These are phyloP conservation scores for Acrocalymma vagum DNA, from an alignment of 2,329 filamentous ascomycete species.

Conservation along the genomic window DNA sequence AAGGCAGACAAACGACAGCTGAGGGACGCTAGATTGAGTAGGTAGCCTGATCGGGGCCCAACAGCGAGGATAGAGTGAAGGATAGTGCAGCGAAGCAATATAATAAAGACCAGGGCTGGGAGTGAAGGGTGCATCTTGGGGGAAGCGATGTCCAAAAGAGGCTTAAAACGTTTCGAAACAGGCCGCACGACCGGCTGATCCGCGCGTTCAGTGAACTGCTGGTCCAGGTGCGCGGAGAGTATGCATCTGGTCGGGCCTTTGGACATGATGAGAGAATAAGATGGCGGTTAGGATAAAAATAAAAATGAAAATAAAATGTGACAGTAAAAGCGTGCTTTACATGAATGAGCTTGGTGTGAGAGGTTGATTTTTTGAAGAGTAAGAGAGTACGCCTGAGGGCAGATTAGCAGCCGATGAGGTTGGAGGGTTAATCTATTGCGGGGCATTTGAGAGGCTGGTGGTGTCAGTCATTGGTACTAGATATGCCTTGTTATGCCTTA, in stretches of 20 bases:
- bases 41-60: slow-evolving; percentile 5
- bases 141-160: slow-evolving; percentile 28
- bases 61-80: slow-evolving; percentile 1
- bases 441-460: too few relatives aligned
- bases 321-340: not conserved
- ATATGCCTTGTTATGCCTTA: too few relatives aligned
- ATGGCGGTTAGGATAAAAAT: slow-evolving; percentile 3
- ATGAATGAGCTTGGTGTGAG: not conserved
- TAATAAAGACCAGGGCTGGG: slow-evolving; percentile 19
- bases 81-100: slow-evolving; percentile 24
- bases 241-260: slow-evolving; percentile 4
- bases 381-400: slow-evolving; percentile 1
- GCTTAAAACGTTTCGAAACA: slow-evolving; percentile 38
- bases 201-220: slow-evolving; percentile 25
- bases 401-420: too few relatives aligned
- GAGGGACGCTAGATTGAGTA: too few relatives aligned
- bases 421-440: too few relatives aligned
- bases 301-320: slow-evolving; percentile 7
- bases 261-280: slow-evolving; percentile 18
- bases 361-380: not conserved
- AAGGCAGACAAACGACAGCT: too few relatives aligned
- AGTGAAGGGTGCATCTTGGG: slow-evolving; percentile 2
- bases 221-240: slow-evolving; percentile 23
- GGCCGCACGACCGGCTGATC: slow-evolving; percentile 21
- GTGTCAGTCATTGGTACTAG: too few relatives aligned